Base-by-base conservation (phyloP, 768 basidiomycete species). In the Kockovaella imperatae region DNA sequence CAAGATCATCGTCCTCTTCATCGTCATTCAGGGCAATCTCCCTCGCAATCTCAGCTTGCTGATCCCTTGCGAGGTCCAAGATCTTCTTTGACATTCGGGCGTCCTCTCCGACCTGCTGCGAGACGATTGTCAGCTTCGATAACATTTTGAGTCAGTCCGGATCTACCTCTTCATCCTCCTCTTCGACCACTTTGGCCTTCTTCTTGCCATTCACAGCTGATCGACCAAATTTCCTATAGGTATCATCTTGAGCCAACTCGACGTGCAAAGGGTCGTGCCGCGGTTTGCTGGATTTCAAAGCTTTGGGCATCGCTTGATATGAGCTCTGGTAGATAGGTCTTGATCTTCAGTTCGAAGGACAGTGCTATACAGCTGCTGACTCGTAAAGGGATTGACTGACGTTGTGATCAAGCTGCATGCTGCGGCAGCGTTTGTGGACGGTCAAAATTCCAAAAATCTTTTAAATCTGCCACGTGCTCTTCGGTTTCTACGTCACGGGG, bases 11-110 rank as follows among this genome's bases (percentile, higher is more conserved):
- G 52, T 71, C 72, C 18, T 60, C 63, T 15, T 57, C 64, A 15
- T 55, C 54, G 13, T 52, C 53, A 26, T 58, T 56, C 25, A 46
- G 55, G 26, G 60, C 64, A 32, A 66, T 44, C 49, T 71, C 65
- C 32, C 53, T 42, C 45, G 80, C 81, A 3, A 91, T 72, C 65
- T 96, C 90, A 67, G 88, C 83, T 72, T 96, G 90, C 71, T 99
- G 93, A 59, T 86, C 83, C 64, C 80, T 78, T 14, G 93, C 93
- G 47, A 99, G 80, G 68, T 90, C 85, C 57, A 99, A 84, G 41
- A 99, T 95, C 59, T 81, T 83, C 50, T 78, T 77, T 0, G 89
- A 93, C 5, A 83, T 84, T 72, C 63, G 47, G 15, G 70, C 68
- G 45, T 68, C 66, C 41, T 70, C 68, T 7, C 59, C 65, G 35